Evolutionary conservation across 108 stramenopile species (phyloP), one percentile per base, ranked within the genome.

Genomic region (Skeletonema grethae): DNA sequence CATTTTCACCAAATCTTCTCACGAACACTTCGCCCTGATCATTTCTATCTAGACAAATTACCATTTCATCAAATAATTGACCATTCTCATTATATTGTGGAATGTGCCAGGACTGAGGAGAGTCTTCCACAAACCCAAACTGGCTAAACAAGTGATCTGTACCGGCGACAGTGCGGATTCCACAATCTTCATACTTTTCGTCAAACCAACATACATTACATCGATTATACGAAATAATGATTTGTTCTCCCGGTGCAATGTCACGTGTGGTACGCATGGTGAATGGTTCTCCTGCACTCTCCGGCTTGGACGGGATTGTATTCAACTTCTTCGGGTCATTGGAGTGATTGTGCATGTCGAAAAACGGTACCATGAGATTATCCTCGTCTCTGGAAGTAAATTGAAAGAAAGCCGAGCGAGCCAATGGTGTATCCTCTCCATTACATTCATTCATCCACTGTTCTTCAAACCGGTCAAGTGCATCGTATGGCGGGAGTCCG

Each of bases 101-200:
- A n/a, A 45, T 45, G 12, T 45, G 15, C 57, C 57, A 59, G 13
- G 0, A 59, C 57, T 59, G 57, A 29, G 57, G 80, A 67, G 60
- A 77, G 24, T 76, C 75, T 61, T 82, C 80, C 22, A 82, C 70
- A 43, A 82, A 82, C 24, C 80, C 80, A 72, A 76, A 82, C 2
- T 66, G 18, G 24, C 61, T 20, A 64, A 80, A 80, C 35, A 79
- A 34, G 9, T 79, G 62, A 50, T 35, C 39, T 7, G 77, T 64
- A 2, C 60, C 71, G 13, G 68, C 69, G 39, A 63, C 25, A 57
- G 73, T 69, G 24, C 32, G 75, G 5, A 53, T 57, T 7, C 45
- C 63, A 28, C 79, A 80, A 58, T 75, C 73, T 50, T 69, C 53
- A 31, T 80, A 80, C 22, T 24, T 13, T 18, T 9, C n/a, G 10